A percentile compares a stretch with the other conserved stretches of the same genome.
These are phyloP conservation scores for Diatrype stigma DNA, from an alignment of 2,329 filamentous ascomycete species.

Conservation along the genomic window DNA sequence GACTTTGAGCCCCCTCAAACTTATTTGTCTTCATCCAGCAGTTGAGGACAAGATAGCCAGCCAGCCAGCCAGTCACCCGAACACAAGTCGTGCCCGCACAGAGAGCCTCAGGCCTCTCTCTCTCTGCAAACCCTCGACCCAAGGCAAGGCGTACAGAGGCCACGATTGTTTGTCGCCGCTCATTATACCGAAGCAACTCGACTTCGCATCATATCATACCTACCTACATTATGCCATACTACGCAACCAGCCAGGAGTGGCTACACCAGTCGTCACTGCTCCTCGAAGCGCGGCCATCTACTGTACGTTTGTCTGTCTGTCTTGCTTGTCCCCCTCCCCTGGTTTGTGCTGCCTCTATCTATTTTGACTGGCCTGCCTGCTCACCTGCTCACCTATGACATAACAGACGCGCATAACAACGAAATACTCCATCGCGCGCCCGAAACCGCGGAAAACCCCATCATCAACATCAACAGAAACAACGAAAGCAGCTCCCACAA, in stretches of 20 bases:
- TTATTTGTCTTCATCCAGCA: too few species aligned
- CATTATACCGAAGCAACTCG: too few species aligned
- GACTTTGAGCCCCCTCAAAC: too few species aligned
- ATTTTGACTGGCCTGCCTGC: constrained; percentile 1
- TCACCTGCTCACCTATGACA: constrained; percentile 8
- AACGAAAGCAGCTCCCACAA: constrained; percentile 15
- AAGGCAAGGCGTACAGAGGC: too few species aligned
- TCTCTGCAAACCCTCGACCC: too few species aligned
- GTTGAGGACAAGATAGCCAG: too few species aligned
- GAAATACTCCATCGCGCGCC: constrained; percentile 69
- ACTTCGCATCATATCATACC: too few species aligned
- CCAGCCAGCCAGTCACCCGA: too few species aligned
- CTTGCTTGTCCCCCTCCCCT: constrained; percentile 1
- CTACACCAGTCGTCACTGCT: constrained; percentile 82
- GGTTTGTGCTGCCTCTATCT: background rate
- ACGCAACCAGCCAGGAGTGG: constrained; percentile 83
- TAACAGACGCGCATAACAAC: constrained; percentile 82
- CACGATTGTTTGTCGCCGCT: too few species aligned
- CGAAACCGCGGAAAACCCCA: constrained; percentile 31
- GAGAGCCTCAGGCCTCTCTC: too few species aligned
- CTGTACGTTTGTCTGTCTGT: constrained; percentile 52
- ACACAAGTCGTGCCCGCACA: too few species aligned
- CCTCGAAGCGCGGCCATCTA: constrained; percentile 78
- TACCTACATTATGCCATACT: constrained; percentile 68
- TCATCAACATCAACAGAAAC: constrained; percentile 7